Conservation (phyloP, 2,329 filamentous ascomycete genomes). For the Trichoderma hamatum region DNA sequence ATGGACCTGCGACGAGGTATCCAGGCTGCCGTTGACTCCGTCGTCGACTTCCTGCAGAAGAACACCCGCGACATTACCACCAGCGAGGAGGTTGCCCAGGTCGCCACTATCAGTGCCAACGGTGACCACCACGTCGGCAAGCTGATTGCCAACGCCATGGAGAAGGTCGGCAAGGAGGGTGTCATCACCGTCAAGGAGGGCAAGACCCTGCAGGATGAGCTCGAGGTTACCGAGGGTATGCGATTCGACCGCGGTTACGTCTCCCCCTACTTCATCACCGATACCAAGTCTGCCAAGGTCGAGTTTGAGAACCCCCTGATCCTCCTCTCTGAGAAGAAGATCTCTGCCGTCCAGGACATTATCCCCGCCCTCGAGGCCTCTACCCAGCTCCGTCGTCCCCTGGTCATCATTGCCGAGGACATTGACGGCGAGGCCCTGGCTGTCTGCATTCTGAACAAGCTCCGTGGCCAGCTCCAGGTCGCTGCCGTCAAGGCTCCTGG, state of each 20-base stretch:
- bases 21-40: conserved; percentile 92
- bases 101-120: conserved; percentile 97
- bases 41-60: conserved; percentile 89
- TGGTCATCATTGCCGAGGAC: conserved; percentile 98
- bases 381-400: conserved; percentile 89
- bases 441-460: conserved; percentile 99
- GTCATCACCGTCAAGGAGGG: conserved; percentile 99
- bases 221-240: conserved; percentile 99
- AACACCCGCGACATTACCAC: conserved; percentile 99
- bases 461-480: conserved; percentile 98
- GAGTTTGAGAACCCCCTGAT: conserved; percentile 99
- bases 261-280: conserved; percentile 99
- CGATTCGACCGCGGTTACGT: conserved; percentile 99
- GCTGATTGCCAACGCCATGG: conserved; percentile 97
- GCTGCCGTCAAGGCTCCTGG: conserved; percentile 98
- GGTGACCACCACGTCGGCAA: conserved; percentile 93
- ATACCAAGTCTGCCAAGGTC: conserved; percentile 97
- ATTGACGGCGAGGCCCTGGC: conserved; percentile 98
- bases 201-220: conserved; percentile 96
- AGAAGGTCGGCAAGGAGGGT: conserved; percentile 99
- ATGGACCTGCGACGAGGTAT: conserved; percentile 98
- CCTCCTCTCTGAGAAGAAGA: conserved; percentile 99
- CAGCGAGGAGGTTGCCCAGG: conserved; percentile 94
- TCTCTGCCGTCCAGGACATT: conserved; percentile 98
- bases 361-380: conserved; percentile 97